These are phyloP conservation scores for Zygosaccharomyces kombuchaensis DNA, from an alignment of 805 yeast genomes.

Conservation along the genomic window DNA sequence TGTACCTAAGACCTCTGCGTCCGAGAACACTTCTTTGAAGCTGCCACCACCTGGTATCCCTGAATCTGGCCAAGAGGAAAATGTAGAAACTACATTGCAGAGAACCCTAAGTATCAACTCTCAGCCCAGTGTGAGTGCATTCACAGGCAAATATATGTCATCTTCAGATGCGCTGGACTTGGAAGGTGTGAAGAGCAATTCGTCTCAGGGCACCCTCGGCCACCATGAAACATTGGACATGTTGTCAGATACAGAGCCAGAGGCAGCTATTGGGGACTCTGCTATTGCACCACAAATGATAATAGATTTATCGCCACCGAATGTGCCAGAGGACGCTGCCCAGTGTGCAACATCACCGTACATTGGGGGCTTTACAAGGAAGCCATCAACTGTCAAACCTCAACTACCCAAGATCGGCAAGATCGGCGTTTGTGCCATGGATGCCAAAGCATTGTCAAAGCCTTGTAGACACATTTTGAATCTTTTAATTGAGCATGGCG, in stretches of 20 bases:
- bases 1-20: slow-evolving; percentile 63
- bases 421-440: slow-evolving; percentile 99
- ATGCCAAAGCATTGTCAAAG: slow-evolving; percentile 88
- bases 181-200: slow-evolving; percentile 8
- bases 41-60: slow-evolving; percentile 33
- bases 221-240: slow-evolving; percentile 4
- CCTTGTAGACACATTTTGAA: slow-evolving; percentile 91
- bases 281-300: slow-evolving; percentile 9
- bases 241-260: slow-evolving; percentile 9
- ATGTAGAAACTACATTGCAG: slow-evolving; percentile 23
- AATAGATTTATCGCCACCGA: slow-evolving; percentile 12
- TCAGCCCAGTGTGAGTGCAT: slow-evolving; percentile 13
- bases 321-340: slow-evolving; percentile 22
- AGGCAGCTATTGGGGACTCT: slow-evolving; percentile 9
- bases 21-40: slow-evolving; percentile 40
- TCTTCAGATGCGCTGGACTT: slow-evolving; percentile 8
- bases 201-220: slow-evolving; percentile 5
- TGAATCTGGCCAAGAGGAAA: slow-evolving; percentile 23
- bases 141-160: slow-evolving; percentile 7
- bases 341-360: slow-evolving; percentile 8
- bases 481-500: slow-evolving; percentile 85
- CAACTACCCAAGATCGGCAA: slow-evolving; percentile 75
- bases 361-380: slow-evolving; percentile 21
- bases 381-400: slow-evolving; percentile 32
- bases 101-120: slow-evolving; percentile 28